Conservation (phyloP, 2,329 filamentous ascomycete species). For the Fusarium tupiense region DNA sequence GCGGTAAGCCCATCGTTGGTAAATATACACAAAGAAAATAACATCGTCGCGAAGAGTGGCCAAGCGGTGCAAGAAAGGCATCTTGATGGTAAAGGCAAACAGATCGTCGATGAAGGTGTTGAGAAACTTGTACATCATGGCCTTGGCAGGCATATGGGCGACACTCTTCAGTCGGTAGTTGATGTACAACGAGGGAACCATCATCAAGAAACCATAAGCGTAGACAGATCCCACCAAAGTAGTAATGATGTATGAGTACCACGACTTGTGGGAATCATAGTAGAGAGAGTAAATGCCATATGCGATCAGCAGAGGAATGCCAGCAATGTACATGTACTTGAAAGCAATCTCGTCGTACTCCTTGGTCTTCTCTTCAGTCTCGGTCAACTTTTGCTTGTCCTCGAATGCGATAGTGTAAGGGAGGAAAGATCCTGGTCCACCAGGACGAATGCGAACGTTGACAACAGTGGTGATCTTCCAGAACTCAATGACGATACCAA, state of each 20-base stretch:
- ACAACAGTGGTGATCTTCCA: conserved; percentile 99
- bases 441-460: conserved; percentile 81
- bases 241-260: conserved; percentile 96
- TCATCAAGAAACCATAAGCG: conserved; percentile 98
- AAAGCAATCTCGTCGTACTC: conserved; percentile 99
- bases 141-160: conserved; percentile 95
- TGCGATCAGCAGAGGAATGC: conserved; percentile 86
- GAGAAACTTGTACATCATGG: conserved; percentile 98
- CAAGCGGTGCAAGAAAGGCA: conserved; percentile 92
- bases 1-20: conserved; percentile 93
- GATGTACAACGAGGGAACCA: conserved; percentile 97
- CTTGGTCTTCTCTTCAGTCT: conserved; percentile 97
- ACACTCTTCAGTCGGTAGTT: conserved; percentile 97
- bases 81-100: conserved; percentile 99
- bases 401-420: conserved; percentile 88
- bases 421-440: conserved; percentile 73
- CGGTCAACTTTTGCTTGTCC: conserved; percentile 95
- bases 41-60: conserved; percentile 94
- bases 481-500: conserved; percentile 74
- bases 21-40: conserved; percentile 98
- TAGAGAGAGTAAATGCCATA: conserved; percentile 92
- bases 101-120: conserved; percentile 99
- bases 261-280: conserved; percentile 96
- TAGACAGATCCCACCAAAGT: conserved; percentile 97
- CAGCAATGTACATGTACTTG: conserved; percentile 93